phyloP scores from a whole-genome alignment of 73 alveolate species.

The Diophrys appendiculata region DNA sequence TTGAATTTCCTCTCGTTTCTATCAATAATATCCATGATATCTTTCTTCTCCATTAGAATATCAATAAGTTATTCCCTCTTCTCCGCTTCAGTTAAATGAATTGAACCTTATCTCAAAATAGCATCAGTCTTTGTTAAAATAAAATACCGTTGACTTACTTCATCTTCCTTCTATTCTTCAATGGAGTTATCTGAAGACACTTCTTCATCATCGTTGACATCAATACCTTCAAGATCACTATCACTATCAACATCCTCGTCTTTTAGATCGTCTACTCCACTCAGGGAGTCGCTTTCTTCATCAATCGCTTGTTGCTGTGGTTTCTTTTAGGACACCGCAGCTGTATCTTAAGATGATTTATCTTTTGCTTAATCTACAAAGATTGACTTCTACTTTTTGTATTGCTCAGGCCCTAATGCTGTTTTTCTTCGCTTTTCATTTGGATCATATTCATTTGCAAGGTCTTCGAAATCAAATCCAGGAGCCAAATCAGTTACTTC shows the following conservation, averaged over 20 bases:
- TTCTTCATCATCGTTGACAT: slow-evolving; percentile 38
- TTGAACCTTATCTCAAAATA: not conserved
- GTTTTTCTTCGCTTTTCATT: not conserved
- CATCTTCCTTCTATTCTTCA: too few relatives aligned
- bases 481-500: not conserved
- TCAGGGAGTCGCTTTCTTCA: slow-evolving; percentile 18
- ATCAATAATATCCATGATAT: slow-evolving; percentile 48
- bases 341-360: too few relatives aligned
- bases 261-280: slow-evolving; percentile 17
- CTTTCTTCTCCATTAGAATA: slow-evolving; percentile 33
- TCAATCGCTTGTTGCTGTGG: slow-evolving; percentile 24
- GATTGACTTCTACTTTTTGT: too few relatives aligned
- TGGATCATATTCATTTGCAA: not conserved
- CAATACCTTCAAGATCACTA: slow-evolving; percentile 30
- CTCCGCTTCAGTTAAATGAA: not conserved
- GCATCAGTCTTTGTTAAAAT: not conserved
- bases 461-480: not conserved
- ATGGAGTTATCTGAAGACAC: slow-evolving; percentile 6
- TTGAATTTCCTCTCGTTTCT: slow-evolving; percentile 45
- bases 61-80: slow-evolving; percentile 10
- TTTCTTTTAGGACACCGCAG: too few relatives aligned
- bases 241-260: slow-evolving; percentile 19
- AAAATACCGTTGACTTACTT: not conserved
- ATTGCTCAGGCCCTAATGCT: too few relatives aligned
- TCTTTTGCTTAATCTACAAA: too few relatives aligned